phyloP scores from a whole-genome alignment of 768 basidiomycete species.

The Punctularia strigosozonata region DNA sequence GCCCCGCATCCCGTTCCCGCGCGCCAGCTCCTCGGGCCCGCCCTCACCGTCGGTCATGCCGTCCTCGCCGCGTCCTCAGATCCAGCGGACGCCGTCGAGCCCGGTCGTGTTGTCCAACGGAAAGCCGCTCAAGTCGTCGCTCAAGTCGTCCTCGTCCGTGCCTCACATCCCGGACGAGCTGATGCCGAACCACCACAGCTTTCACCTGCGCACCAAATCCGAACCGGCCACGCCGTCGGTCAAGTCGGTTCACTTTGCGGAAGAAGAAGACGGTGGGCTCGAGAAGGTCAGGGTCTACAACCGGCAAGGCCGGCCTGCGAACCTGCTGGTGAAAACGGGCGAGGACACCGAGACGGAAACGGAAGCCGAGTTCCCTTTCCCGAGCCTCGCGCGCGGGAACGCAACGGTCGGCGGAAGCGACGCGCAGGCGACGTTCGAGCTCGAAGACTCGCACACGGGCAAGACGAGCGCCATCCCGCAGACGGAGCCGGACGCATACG shows the following conservation, averaged over 20 bases:
- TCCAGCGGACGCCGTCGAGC: conserved; percentile 23
- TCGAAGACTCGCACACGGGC: conserved; percentile 10
- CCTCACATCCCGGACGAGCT: conserved; percentile 30
- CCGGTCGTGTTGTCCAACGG: conserved; percentile 56
- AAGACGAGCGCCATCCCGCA: conserved; percentile 24
- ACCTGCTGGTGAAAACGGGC: conserved; percentile 37
- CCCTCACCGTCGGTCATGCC: conserved; percentile 8
- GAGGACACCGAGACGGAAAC: conserved; percentile 32
- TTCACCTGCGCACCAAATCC: conserved; percentile 32
- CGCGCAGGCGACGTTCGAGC: conserved; percentile 24
- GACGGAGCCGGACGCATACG: conserved; percentile 15
- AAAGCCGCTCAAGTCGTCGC: conserved; percentile 76
- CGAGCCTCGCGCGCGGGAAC: conserved; percentile 5
- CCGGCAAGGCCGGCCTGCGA: conserved; percentile 60
- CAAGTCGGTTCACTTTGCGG: conserved; percentile 83
- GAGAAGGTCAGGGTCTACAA: conserved; percentile 52
- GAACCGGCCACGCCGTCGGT: conserved; percentile 49
- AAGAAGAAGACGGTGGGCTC: conserved; percentile 38
- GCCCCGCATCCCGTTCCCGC: conserved; percentile 30
- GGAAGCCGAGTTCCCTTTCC: conserved; percentile 21
- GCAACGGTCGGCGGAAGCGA: conserved; percentile 16
- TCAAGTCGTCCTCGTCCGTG: conserved; percentile 53
- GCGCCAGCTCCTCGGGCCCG: conserved; percentile 14
- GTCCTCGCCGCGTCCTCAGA: conserved; percentile 12
- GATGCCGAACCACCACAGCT: conserved; percentile 15